phyloP scores from a whole-genome alignment of 2,329 filamentous ascomycete genomes.

The Fusarium tuaranense region DNA sequence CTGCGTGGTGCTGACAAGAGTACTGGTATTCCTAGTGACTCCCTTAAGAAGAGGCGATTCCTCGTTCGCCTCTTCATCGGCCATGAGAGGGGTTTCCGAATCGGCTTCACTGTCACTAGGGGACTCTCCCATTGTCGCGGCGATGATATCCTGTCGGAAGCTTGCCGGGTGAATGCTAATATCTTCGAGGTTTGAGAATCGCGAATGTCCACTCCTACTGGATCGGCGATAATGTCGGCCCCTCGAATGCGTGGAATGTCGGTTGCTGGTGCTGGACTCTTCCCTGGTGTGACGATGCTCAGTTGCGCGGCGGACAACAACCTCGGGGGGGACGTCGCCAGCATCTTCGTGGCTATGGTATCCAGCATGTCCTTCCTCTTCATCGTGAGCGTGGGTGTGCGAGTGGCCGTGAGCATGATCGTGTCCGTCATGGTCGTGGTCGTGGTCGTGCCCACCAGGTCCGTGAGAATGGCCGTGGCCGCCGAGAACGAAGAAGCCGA shows the following conservation, averaged over 20 bases:
- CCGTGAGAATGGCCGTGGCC: conserved; percentile 91
- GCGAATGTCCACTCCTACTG: conserved; percentile 65
- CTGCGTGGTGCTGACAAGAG: conserved; percentile 38
- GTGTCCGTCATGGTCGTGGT: conserved; percentile 55
- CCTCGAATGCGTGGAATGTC: conserved; percentile 49
- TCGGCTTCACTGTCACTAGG: conserved; percentile 66
- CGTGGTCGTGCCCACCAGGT: conserved; percentile 63
- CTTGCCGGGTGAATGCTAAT: conserved; percentile 90
- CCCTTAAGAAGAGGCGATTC: conserved; percentile 61
- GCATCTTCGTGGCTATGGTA: conserved; percentile 53
- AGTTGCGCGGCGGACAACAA: conserved; percentile 64
- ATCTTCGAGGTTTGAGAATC: conserved; percentile 74
- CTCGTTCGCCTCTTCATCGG: conserved; percentile 58
- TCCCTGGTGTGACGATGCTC: conserved; percentile 43
- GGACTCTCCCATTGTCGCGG: conserved; percentile 71
- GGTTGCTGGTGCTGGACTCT: conserved; percentile 45
- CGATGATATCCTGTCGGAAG: conserved; percentile 93
- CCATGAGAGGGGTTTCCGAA: conserved; percentile 56
- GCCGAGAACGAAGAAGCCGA: conserved; percentile 91
- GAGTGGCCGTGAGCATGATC: conserved; percentile 50
- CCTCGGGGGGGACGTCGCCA: conserved; percentile 73
- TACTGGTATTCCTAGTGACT: conserved; percentile 47
- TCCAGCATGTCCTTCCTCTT: conserved; percentile 64
- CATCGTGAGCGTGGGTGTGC: conserved; percentile 52
- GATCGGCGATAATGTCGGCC: conserved; percentile 59